Base-by-base conservation (phyloP, 2,329 filamentous ascomycete species). In the Cyanodermella asteris region DNA sequence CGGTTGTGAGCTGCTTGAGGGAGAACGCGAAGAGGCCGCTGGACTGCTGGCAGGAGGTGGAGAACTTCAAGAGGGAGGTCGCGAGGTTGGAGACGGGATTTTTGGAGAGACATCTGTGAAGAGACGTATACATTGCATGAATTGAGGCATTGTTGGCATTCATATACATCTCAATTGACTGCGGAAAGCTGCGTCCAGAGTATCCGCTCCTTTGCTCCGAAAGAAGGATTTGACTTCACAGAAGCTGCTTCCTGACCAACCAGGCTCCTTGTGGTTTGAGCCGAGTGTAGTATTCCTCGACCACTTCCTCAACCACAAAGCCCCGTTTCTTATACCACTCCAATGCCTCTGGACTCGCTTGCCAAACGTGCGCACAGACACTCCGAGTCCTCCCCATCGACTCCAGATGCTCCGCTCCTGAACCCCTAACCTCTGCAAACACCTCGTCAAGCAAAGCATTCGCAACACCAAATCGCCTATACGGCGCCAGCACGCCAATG, bases 301-400 rank as follows among this genome's bases (percentile, higher is more conserved):
- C 54, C 25, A 55, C 45, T 3, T 49, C 51, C 11, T 57, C 46
- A 5, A 52, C 34, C 31, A 49, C 48, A 31, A 72, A 72, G 0
- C 60, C 63, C 4, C 64, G 50, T 32, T 59, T 57, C 22, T 43
- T 39, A 45, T 72, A 72, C 67, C 67, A 72, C 23, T 54, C 50
- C 33, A 67, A 36, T 0, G 55, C 67, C 24, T 68, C 64, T 11
- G 55, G 50, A 28, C 72, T 72, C 13, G 55, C 58, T 34, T 67
- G 64, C 55, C 69, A 71, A 1, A 71, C 65, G 42, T 72, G 67
- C 7, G 67, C 67, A 3, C 60, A 64, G 12, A 71, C 55, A 9
- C 46, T 50, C 7, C 43, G 44, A 14, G 62, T 55, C 22, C 15
- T 20, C 7, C 9, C 12, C 11, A 7, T 19, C 17, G 7, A 13